Evolutionary conservation across 2,329 filamentous ascomycete species (phyloP).

Genomic region (Elsinoe australis): DNA sequence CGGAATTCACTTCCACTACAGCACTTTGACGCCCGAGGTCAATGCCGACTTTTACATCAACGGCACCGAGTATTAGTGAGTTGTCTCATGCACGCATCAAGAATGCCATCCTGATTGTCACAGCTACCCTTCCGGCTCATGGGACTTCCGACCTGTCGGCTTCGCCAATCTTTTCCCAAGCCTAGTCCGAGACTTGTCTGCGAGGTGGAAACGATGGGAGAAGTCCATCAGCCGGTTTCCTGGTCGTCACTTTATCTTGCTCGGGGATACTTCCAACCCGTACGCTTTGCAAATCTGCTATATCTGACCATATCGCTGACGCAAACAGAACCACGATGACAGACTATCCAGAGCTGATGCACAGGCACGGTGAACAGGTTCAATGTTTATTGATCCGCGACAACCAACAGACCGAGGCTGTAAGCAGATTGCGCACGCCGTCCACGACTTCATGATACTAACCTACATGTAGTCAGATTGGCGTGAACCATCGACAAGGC

Average conservation of each 20-base stretch:
- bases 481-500: conserved; percentile 18
- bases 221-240: conserved; percentile 23
- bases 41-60: conserved; percentile 19
- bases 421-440: no score
- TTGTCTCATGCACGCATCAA: neutral
- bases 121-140: conserved; percentile 23
- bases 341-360: conserved; percentile 21
- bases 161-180: conserved; percentile 16
- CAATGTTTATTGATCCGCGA: conserved; percentile 26
- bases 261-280: conserved; percentile 24
- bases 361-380: conserved; percentile 20
- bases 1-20: conserved; percentile 25
- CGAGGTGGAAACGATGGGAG: conserved; percentile 20
- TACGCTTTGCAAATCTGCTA: neutral
- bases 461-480: conserved; percentile 18
- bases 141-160: conserved; percentile 23
- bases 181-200: conserved; percentile 11
- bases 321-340: conserved; percentile 17
- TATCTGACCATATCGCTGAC: neutral
- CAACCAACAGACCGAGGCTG: conserved; percentile 21
- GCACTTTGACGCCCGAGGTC: conserved; percentile 23
- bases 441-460: no score
- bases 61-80: conserved; percentile 14
- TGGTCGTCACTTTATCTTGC: conserved; percentile 23
- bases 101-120: neutral